phyloP scores from a whole-genome alignment of 352 stramenopile genomes.

The Globisporangium apiculatum region DNA sequence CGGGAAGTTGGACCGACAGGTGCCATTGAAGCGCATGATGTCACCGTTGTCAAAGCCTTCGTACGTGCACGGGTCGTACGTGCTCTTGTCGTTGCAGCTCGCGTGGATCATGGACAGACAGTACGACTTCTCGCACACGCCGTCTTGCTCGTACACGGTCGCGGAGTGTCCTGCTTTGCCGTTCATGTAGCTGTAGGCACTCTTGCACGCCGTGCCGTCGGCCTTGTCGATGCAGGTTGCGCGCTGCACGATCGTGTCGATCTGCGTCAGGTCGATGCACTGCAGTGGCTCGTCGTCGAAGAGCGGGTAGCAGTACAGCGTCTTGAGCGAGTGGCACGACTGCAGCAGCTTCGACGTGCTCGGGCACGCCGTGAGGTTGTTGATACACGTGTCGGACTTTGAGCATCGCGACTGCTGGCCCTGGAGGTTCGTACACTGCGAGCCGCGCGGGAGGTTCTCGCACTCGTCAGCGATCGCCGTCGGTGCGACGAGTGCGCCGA shows the following conservation, averaged over 20 bases:
- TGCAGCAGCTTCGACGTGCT: not conserved
- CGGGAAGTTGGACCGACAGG: not conserved
- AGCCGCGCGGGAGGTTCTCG: not conserved
- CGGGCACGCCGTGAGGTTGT: not conserved
- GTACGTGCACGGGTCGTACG: not conserved
- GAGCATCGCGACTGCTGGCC: slow-evolving; percentile 4
- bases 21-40: not conserved
- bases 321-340: not conserved
- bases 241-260: slow-evolving; percentile 3
- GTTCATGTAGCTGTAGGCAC: not conserved
- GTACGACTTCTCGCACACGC: not conserved
- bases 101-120: not conserved
- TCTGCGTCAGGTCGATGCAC: not conserved
- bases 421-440: not conserved
- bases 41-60: not conserved
- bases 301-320: slow-evolving; percentile 1
- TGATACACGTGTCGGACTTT: not conserved
- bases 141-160: slow-evolving; percentile 1
- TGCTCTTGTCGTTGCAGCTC: not conserved
- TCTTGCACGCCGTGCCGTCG: slow-evolving; percentile 1
- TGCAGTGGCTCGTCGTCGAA: slow-evolving; percentile 1
- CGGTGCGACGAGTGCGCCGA: not conserved
- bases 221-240: not conserved
- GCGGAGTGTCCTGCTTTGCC: not conserved
- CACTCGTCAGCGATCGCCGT: not conserved